A percentile compares a stretch with the other conserved stretches of the same genome.
phyloP scores from a whole-genome alignment of 106 monocot species.

The Agapanthus africanus region DNA sequence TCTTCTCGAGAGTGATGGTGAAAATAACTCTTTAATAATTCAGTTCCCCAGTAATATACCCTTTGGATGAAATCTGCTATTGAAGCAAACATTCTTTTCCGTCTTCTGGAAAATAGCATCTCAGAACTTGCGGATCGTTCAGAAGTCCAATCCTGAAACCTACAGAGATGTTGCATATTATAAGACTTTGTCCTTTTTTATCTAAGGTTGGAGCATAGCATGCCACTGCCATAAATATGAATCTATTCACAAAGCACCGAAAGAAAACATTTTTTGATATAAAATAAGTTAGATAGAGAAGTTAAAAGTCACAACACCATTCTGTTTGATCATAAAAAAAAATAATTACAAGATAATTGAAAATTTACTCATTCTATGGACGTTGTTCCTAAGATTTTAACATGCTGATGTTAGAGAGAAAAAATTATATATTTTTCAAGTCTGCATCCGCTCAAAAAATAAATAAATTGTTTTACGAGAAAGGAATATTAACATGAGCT shows the following conservation, averaged over 20 bases:
- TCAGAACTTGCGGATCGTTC: constrained; percentile 22
- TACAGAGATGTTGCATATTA: constrained; percentile 2
- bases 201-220: background rate
- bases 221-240: background rate
- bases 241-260: background rate
- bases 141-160: constrained; percentile 38
- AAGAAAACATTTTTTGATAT: too few relatives aligned
- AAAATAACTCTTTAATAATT: constrained; percentile 21
- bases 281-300: too few relatives aligned
- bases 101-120: constrained; percentile 14
- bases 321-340: background rate
- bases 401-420: too few relatives aligned
- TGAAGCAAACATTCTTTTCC: constrained; percentile 11
- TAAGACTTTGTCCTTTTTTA: background rate
- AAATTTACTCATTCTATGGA: too few relatives aligned
- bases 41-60: constrained; percentile 16
- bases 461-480: too few relatives aligned
- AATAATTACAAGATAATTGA: background rate
- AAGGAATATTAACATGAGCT: too few relatives aligned
- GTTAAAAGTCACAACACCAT: too few relatives aligned
- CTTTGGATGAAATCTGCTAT: constrained; percentile 6
- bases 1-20: constrained; percentile 17
- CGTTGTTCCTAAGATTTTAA: too few relatives aligned
- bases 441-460: too few relatives aligned
- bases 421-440: too few relatives aligned